Base-by-base conservation (phyloP, 345 rosid genomes). In the Tarenaya hassleriana region DNA sequence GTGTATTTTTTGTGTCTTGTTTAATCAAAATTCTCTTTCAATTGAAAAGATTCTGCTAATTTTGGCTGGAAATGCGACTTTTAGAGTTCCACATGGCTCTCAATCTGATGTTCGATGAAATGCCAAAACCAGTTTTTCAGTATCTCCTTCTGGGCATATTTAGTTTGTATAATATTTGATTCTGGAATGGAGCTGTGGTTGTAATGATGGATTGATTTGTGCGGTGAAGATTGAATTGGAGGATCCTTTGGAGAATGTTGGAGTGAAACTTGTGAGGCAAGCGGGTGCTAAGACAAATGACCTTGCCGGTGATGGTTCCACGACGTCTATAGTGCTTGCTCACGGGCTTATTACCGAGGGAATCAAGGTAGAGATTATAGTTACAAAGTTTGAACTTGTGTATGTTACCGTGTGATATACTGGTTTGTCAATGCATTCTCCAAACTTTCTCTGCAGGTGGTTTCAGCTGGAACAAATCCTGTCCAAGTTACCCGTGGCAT, bases 241-340 rank as follows among this genome's bases (percentile, higher is more conserved):
- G 64, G 96, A 86, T 21, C 85, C 98, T 1, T 42, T 90, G 63
- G 98, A 84, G 77, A 86, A 91, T 72, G 89, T 91, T 69, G 98
- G 98, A 60, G 96, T 86, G 48, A 91, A 86, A 67, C 69, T 91
- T 79, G 91, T 86, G 70, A 86, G 98, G 68, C 98, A 86, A 75
- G 92, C 98, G 4, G 98, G 96, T 61, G 95, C 96, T 15, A 91
- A 73, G 69, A 91, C 96, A 58, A 91, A 86, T 75, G 85, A 84
- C 38, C 91, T 80, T 57, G 98, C 92, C 0, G 95, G 96, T 64
- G 96, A 91, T 75, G 98, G 98, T 56, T 91, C 92, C 51, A 86
- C 92, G 20, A 87, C 98, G 24, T 82, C 98, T 55, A 72, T 91
- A 57, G 10, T 91, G 56, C 98, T 91, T 67, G 91, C 96, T 57